Conservation (phyloP, 2,329 filamentous ascomycete species). For the Trichoderma gracile region DNA sequence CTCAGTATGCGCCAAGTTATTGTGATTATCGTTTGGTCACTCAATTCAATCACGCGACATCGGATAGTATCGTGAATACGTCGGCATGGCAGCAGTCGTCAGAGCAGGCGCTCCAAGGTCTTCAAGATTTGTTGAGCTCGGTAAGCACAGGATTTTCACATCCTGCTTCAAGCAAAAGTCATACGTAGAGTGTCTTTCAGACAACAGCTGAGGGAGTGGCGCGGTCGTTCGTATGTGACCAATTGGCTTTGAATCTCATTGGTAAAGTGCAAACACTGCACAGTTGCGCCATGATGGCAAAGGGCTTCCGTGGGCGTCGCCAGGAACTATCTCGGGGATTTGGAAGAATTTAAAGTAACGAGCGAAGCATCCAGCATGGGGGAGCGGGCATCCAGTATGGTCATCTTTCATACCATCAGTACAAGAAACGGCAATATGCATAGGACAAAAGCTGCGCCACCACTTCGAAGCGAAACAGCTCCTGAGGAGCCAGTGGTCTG, state of each 20-base stretch:
- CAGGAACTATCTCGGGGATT: background rate
- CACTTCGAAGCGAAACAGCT: constrained; percentile 2
- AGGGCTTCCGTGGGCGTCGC: background rate
- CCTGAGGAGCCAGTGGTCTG: constrained; percentile 7
- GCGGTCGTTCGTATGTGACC: background rate
- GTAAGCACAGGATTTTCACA: background rate
- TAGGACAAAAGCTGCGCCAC: background rate
- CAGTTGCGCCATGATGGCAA: background rate
- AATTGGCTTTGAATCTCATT: constrained; percentile 19
- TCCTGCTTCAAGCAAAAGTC: background rate
- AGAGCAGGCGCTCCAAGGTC: background rate
- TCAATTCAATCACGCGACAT: background rate
- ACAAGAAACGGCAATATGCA: constrained; percentile 22
- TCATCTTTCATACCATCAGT: constrained; percentile 17
- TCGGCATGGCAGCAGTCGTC: background rate
- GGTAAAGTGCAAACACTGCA: background rate
- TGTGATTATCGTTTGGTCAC: no score
- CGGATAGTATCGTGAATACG: background rate
- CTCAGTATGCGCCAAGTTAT: no score
- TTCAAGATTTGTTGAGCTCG: background rate
- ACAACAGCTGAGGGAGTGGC: background rate
- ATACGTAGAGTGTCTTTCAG: constrained; percentile 1
- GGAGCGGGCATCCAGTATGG: background rate
- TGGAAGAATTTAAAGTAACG: background rate
- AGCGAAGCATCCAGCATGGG: background rate